A percentile compares a stretch with the other conserved stretches of the same genome.
Evolutionary conservation across 768 basidiomycete species (phyloP).

Genomic region (Macrolepiota dolichaula): DNA sequence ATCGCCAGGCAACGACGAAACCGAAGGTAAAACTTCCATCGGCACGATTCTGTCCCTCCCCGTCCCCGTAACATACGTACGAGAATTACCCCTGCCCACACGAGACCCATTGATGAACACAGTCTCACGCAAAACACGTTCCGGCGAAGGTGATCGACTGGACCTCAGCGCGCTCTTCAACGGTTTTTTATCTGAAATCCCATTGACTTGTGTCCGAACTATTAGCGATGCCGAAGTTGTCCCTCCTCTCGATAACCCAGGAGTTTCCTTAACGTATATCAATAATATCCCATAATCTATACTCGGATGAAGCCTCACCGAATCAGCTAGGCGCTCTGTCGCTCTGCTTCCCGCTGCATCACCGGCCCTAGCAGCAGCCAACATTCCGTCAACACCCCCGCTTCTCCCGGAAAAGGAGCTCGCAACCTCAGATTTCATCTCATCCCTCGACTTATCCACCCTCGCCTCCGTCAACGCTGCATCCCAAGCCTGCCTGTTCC

Average conservation of each 20-base stretch:
- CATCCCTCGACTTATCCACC: slow-evolving; percentile 10
- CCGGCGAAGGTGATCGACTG: slow-evolving; percentile 49
- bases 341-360: not conserved
- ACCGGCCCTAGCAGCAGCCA: not conserved
- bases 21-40: not conserved
- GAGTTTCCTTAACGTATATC: not conserved
- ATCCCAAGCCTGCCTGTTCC: slow-evolving; percentile 23
- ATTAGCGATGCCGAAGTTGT: not conserved
- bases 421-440: not conserved
- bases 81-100: not conserved
- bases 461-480: slow-evolving; percentile 18
- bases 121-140: not conserved
- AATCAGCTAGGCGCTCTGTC: not conserved
- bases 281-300: slow-evolving; percentile 3
- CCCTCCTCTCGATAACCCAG: not conserved
- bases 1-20: slow-evolving; percentile 1
- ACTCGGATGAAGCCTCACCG: slow-evolving; percentile 6
- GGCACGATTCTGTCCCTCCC: slow-evolving; percentile 1
- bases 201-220: not conserved
- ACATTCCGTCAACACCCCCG: not conserved
- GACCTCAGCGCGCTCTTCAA: slow-evolving; percentile 62
- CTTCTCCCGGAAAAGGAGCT: not conserved
- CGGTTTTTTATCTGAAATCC: slow-evolving; percentile 41
- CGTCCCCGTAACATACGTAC: not conserved
- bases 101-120: too few species aligned